A percentile compares a stretch with the other conserved stretches of the same genome.
These are phyloP conservation scores for Rhizomucor miehei DNA, from an alignment of 371 early-diverging fungal genomes.

Conservation along the genomic window DNA sequence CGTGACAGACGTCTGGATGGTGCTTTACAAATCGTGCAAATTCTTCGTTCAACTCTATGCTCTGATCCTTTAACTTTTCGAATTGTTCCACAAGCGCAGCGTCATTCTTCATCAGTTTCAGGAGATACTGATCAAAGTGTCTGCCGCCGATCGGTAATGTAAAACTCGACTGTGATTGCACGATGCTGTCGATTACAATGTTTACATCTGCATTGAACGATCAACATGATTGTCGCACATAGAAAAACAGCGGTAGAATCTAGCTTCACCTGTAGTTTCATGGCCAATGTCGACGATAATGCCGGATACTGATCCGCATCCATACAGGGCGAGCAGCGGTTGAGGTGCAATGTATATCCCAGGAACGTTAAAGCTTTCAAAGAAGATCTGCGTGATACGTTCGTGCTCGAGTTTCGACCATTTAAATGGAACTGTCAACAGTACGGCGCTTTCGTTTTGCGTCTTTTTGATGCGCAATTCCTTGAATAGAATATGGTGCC, in stretches of 20 bases:
- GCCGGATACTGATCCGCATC: slow-evolving; percentile 75
- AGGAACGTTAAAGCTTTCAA: slow-evolving; percentile 88
- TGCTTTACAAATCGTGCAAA: slow-evolving; percentile 63
- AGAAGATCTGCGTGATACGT: slow-evolving; percentile 81
- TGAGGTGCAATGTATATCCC: slow-evolving; percentile 83
- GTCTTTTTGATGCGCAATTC: slow-evolving; percentile 74
- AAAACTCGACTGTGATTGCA: slow-evolving; percentile 57
- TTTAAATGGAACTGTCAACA: slow-evolving; percentile 73
- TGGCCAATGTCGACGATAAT: slow-evolving; percentile 91
- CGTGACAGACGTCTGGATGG: slow-evolving; percentile 51
- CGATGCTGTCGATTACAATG: slow-evolving; percentile 67
- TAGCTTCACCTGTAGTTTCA: slow-evolving; percentile 59
- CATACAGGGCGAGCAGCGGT: slow-evolving; percentile 79
- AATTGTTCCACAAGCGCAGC: slow-evolving; percentile 48
- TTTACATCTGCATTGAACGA: slow-evolving; percentile 56
- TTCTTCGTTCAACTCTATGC: slow-evolving; percentile 43
- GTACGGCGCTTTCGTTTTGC: slow-evolving; percentile 74
- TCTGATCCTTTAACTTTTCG: slow-evolving; percentile 8
- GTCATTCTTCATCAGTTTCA: slow-evolving; percentile 57
- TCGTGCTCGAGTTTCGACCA: slow-evolving; percentile 88
- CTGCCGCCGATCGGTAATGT: slow-evolving; percentile 68
- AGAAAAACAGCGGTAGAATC: slow-evolving; percentile 58
- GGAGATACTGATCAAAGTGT: slow-evolving; percentile 63
- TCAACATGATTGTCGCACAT: background rate
- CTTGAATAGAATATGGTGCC: slow-evolving; percentile 74